Conservation (phyloP, 1,284 basidiomycete species). For the Apiotrichum sp. region DNA sequence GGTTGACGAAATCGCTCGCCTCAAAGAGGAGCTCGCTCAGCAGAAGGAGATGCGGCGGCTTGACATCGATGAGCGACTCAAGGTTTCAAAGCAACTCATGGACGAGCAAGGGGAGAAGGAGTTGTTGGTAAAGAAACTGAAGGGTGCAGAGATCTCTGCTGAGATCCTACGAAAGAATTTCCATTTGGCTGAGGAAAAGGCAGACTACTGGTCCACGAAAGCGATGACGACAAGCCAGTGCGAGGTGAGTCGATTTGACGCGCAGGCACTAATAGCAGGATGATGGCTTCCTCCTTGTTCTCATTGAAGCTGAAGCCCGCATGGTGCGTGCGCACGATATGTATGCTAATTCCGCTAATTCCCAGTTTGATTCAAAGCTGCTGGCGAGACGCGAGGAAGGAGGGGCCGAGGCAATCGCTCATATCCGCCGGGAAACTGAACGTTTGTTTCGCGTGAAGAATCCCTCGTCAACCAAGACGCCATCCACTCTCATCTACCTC, state of each 20-base stretch:
- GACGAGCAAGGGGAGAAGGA: constrained; percentile 27
- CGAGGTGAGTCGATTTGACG: background rate
- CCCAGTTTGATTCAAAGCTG: constrained; percentile 21
- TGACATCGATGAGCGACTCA: background rate
- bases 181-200: constrained; percentile 29
- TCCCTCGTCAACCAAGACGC: background rate
- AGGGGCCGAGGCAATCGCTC: background rate
- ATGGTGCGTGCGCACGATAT: constrained; percentile 16
- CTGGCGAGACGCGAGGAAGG: constrained; percentile 13
- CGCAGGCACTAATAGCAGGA: background rate
- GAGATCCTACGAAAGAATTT: background rate
- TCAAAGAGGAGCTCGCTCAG: too few relatives aligned
- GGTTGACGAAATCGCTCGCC: too few relatives aligned
- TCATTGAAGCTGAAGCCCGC: constrained; percentile 24
- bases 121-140: constrained; percentile 37
- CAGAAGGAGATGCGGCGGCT: background rate
- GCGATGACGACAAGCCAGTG: background rate
- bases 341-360: background rate
- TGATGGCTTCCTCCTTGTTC: constrained; percentile 14
- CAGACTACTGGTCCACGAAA: constrained; percentile 2
- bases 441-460: constrained; percentile 1
- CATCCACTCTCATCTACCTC: constrained; percentile 10
- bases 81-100: background rate
- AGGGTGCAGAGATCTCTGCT: constrained; percentile 17
- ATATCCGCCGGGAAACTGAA: constrained; percentile 1